Evolutionary conservation across 2,329 filamentous ascomycete genomes (phyloP).

Genomic region (Alternaria arborescens): DNA sequence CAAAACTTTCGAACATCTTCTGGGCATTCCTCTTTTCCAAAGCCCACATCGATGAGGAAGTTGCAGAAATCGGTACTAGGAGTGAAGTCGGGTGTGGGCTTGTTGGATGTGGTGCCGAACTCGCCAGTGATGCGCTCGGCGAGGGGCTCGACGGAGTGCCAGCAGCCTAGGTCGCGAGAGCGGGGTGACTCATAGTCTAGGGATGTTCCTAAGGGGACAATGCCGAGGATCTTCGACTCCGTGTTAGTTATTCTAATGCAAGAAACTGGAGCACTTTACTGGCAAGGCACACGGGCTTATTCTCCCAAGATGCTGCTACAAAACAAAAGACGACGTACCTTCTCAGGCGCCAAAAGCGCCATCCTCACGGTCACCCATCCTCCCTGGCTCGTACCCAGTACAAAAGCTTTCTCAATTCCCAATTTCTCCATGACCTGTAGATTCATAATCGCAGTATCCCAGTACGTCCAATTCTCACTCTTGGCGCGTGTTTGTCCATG

Average conservation of each 20-base stretch:
- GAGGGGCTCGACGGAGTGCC: slow-evolving; percentile 54
- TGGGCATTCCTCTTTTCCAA: slow-evolving; percentile 53
- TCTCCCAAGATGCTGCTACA: background rate
- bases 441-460: slow-evolving; percentile 61
- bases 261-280: background rate
- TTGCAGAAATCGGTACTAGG: slow-evolving; percentile 55
- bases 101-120: slow-evolving; percentile 49
- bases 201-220: slow-evolving; percentile 62
- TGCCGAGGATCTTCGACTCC: slow-evolving; percentile 55
- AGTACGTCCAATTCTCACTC: slow-evolving; percentile 62
- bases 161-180: slow-evolving; percentile 58
- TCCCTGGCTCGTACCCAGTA: slow-evolving; percentile 62
- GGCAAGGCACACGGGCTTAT: background rate
- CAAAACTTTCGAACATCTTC: slow-evolving; percentile 55
- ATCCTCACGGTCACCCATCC: slow-evolving; percentile 63
- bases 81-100: slow-evolving; percentile 54
- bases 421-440: slow-evolving; percentile 53
- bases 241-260: background rate
- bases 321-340: slow-evolving; percentile 31
- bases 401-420: slow-evolving; percentile 56
- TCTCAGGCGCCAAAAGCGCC: slow-evolving; percentile 61
- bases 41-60: slow-evolving; percentile 58
- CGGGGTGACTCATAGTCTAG: slow-evolving; percentile 60
- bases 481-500: slow-evolving; percentile 60
- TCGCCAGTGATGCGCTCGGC: slow-evolving; percentile 46